Percentiles rank a stretch among this genome's conserved stretches.
phyloP scores from a whole-genome alignment of 768 basidiomycete species.

The Gloeostereum incarnatum region DNA sequence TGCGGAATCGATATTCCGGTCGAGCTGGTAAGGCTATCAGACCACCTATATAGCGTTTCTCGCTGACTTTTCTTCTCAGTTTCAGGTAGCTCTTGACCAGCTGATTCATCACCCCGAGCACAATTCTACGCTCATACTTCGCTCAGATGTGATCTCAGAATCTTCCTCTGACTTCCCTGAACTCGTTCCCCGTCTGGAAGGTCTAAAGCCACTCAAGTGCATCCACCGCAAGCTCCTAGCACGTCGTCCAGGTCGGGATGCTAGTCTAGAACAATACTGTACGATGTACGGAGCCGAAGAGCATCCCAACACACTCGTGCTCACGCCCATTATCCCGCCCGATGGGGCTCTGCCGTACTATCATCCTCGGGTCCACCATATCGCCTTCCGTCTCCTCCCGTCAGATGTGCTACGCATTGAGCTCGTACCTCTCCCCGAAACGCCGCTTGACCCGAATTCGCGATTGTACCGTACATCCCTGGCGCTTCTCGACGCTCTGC shows the following conservation, averaged over 20 bases:
- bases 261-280: constrained; percentile 66
- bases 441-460: constrained; percentile 40
- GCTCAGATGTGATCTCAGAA: constrained; percentile 60
- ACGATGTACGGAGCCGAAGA: constrained; percentile 45
- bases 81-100: constrained; percentile 61
- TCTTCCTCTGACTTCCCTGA: constrained; percentile 17
- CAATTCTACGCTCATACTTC: constrained; percentile 84
- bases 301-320: constrained; percentile 29
- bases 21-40: too few species aligned
- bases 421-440: constrained; percentile 39
- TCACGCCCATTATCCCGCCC: constrained; percentile 45
- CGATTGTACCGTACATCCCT: constrained; percentile 77
- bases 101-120: constrained; percentile 87
- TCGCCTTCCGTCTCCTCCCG: constrained; percentile 72
- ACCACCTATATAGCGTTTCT: too few species aligned
- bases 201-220: constrained; percentile 29
- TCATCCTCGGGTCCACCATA: constrained; percentile 72
- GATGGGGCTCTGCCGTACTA: constrained; percentile 70
- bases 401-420: constrained; percentile 44
- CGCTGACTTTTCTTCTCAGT: constrained; percentile 40
- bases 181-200: constrained; percentile 26
- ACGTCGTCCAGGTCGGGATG: constrained; percentile 70
- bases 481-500: constrained; percentile 71
- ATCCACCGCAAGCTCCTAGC: constrained; percentile 69
- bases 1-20: too few species aligned